Evolutionary conservation across 257 asterid species (phyloP).

Genomic region (Solanum chiquidenum): DNA sequence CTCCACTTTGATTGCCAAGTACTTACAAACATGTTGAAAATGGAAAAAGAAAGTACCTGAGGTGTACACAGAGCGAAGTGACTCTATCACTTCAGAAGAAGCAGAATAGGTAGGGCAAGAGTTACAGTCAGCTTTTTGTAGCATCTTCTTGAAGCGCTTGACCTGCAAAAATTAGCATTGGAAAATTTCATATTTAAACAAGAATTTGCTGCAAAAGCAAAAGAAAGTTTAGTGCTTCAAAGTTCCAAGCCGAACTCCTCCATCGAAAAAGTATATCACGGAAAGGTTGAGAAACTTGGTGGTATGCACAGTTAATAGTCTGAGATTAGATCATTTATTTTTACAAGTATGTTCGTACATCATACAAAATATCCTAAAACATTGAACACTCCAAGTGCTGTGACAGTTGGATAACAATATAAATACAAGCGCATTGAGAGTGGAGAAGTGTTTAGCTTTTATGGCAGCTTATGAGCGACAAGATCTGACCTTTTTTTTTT

Average conservation of each 20-base stretch:
- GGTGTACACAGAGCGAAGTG: slow-evolving; percentile 32
- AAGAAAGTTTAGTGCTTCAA: background rate
- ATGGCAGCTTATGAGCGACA: background rate
- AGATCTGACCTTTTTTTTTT: background rate
- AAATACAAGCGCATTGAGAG: background rate
- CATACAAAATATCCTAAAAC: background rate
- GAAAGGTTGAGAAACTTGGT: background rate
- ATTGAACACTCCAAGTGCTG: background rate
- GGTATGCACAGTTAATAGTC: background rate
- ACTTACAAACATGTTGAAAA: background rate
- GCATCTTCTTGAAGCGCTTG: slow-evolving; percentile 44
- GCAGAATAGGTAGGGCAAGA: slow-evolving; percentile 52
- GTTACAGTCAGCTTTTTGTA: slow-evolving; percentile 53
- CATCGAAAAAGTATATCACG: background rate
- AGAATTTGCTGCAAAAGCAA: background rate
- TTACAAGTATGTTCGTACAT: background rate
- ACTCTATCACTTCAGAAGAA: slow-evolving; percentile 50
- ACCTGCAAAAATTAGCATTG: slow-evolving; percentile 33
- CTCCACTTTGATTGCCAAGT: background rate
- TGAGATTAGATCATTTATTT: background rate
- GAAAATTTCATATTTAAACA: background rate
- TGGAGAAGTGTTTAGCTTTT: background rate
- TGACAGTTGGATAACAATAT: background rate
- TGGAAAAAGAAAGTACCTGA: slow-evolving; percentile 30
- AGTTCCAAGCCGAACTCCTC: background rate